These are phyloP conservation scores for Ceratopteris richardii DNA, from an alignment of 75 land plant genomes.

Conservation along the genomic window DNA sequence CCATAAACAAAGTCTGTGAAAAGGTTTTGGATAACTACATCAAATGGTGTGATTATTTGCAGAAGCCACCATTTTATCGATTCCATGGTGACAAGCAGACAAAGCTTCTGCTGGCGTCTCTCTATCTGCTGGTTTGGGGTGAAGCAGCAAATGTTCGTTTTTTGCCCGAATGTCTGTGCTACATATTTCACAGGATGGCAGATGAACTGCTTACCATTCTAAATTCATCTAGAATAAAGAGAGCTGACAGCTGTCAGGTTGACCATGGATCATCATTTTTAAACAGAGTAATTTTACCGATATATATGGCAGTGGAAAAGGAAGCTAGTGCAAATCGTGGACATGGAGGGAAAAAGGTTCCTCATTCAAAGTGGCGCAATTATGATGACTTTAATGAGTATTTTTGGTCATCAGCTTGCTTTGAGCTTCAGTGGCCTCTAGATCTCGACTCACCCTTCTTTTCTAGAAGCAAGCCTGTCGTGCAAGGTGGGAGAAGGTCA, in stretches of 20 bases:
- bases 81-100: slow-evolving; percentile 54
- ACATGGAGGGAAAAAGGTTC: too few species aligned
- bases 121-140: slow-evolving; percentile 92
- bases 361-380: too few species aligned
- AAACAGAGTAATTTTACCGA: slow-evolving; percentile 56
- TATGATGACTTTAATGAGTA: too few species aligned
- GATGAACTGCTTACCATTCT: slow-evolving; percentile 36
- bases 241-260: slow-evolving; percentile 31
- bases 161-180: slow-evolving; percentile 92
- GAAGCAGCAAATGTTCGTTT: slow-evolving; percentile 97
- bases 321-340: too few species aligned
- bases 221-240: slow-evolving; percentile 32
- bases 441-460: too few species aligned
- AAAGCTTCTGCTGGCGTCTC: slow-evolving; percentile 52
- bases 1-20: slow-evolving; percentile 45
- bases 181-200: slow-evolving; percentile 92
- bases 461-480: too few species aligned
- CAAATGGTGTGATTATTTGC: slow-evolving; percentile 84
- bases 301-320: too few species aligned
- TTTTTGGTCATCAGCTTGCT: too few species aligned
- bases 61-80: slow-evolving; percentile 50
- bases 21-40: slow-evolving; percentile 73
- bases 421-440: too few species aligned
- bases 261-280: slow-evolving; percentile 58
- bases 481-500: too few species aligned